These are phyloP conservation scores for Gnaphalium uliginosum DNA, from an alignment of 129 eudicot species.

Conservation along the genomic window DNA sequence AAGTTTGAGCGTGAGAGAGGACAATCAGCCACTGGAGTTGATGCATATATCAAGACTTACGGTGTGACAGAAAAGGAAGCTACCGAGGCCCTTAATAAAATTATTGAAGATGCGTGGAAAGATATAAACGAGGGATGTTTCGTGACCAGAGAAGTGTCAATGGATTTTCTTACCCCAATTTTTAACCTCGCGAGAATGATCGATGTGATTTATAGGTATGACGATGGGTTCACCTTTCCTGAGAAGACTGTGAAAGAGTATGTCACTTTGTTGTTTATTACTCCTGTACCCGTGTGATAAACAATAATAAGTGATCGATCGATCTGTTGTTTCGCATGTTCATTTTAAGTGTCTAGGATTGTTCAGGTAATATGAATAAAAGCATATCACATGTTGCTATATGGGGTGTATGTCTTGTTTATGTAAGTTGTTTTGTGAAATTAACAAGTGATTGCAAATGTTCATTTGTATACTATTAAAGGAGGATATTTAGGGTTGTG, in stretches of 20 bases:
- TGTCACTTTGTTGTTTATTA: neutral
- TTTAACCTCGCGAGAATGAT: neutral
- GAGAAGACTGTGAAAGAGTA: neutral
- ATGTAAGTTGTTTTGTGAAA: no score
- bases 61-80: neutral
- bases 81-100: neutral
- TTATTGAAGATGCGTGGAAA: neutral
- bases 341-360: no score
- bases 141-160: neutral
- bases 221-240: neutral
- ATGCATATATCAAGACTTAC: constrained; percentile 3
- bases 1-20: constrained; percentile 6
- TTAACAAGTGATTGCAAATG: no score
- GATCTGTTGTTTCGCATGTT: no score
- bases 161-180: neutral
- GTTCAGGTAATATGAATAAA: no score
- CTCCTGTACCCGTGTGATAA: neutral
- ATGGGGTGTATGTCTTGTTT: no score
- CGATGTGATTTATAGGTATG: neutral
- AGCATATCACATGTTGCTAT: no score
- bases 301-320: no score
- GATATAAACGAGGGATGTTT: constrained; percentile 2
- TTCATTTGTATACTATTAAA: no score
- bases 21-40: neutral
- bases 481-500: no score